Base-by-base conservation (phyloP, 2,329 filamentous ascomycete genomes). In the Chaetothyriales sp. region DNA sequence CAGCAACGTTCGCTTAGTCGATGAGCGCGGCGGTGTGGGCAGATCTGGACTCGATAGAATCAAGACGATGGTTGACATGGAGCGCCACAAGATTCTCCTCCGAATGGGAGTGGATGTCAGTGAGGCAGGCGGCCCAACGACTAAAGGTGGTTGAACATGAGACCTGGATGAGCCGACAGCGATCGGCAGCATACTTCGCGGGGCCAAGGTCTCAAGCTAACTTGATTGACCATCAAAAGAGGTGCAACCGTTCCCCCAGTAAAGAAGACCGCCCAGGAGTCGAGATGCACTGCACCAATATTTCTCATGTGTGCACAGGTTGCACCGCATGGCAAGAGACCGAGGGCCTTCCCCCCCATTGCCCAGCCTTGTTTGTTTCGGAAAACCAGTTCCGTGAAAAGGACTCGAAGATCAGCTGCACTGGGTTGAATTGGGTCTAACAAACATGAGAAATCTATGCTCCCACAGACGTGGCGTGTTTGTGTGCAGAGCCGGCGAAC, bases 61-160 rank as follows among this genome's bases (percentile, higher is more conserved):
- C 54, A 67, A 67, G 57, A 73, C 73, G 55, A 70, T 74, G 63
- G 70, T 73, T 47, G 69, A 71, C 56, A 72, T 72, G 70, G 70
- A 73, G 57, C 65, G 68, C 46, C 68, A 70, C 55, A 73, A 73
- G 58, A 70, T 71, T 20, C 66, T 69, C 52, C 60, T 71, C 9
- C 32, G 32, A 15, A 52, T 46, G 50, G 32, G 25, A 45, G 19
- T 18, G 15, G 43, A 45, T 45, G 19, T 26, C 25, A 22, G 2
- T 9, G 43, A 45, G 43, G 43, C 25, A 18, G 19, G 15, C 5
- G 9, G 32, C 10, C 10, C 15, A 15, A 39, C 32, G 32, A 15
- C 32, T 12, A 39, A 39, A 39, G 32, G 32, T 12, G 32, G 32
- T 15, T 39, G 32, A 39, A 39, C 10, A 5, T 15, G 32, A 12